Conservation (phyloP, 371 early-diverging fungal species). For the Parasitella parasitica region DNA sequence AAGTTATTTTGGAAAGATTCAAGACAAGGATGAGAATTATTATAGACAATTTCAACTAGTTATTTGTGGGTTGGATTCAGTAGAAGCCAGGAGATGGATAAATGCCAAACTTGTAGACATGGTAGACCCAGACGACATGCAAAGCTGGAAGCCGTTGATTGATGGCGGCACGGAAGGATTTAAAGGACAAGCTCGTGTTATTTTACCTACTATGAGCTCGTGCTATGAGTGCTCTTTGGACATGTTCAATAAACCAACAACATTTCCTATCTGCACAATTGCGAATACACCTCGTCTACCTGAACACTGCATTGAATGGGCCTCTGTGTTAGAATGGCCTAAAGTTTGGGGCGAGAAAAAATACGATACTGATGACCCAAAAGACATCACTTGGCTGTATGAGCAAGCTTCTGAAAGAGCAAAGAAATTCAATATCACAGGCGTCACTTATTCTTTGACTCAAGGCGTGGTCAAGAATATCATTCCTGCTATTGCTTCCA, state of each 20-base stretch:
- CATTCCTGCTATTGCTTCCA: constrained; percentile 99
- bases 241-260: constrained; percentile 77
- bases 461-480: constrained; percentile 98
- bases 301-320: constrained; percentile 99
- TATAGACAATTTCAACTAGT: constrained; percentile 86
- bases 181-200: constrained; percentile 92
- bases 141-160: constrained; percentile 81
- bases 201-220: constrained; percentile 77
- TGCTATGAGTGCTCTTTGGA: constrained; percentile 87
- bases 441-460: constrained; percentile 90
- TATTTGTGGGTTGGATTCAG: constrained; percentile 93
- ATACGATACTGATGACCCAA: constrained; percentile 91
- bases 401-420: constrained; percentile 77
- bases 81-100: constrained; percentile 97
- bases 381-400: constrained; percentile 88
- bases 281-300: constrained; percentile 94
- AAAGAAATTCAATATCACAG: constrained; percentile 77
- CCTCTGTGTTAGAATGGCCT: constrained; percentile 92
- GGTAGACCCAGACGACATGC: constrained; percentile 66
- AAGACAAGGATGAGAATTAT: constrained; percentile 92
- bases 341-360: constrained; percentile 73
- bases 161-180: constrained; percentile 98
- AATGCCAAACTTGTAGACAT: constrained; percentile 84
- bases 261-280: constrained; percentile 99
- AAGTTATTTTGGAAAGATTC: constrained; percentile 84